Conservation (phyloP, 495 filamentous ascomycete species). For the Extremus antarcticus region DNA sequence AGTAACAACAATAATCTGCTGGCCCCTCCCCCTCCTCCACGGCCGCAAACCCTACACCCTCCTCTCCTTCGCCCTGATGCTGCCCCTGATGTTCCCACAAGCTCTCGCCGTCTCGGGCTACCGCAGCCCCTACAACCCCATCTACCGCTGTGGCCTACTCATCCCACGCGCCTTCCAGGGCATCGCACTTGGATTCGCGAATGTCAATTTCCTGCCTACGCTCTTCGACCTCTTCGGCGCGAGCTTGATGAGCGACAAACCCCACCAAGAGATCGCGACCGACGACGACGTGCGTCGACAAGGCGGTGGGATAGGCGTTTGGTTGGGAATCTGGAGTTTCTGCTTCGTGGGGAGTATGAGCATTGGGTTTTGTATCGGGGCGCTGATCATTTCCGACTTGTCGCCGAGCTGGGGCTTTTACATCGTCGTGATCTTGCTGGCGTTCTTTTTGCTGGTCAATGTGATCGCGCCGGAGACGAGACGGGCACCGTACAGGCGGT, state of each 20-base stretch:
- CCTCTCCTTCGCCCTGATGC: conserved; percentile 49
- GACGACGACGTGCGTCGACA: conserved; percentile 53
- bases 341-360: conserved; percentile 57
- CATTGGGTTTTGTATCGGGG: conserved; percentile 58
- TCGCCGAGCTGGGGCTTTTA: conserved; percentile 65
- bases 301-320: conserved; percentile 64
- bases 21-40: conserved; percentile 66
- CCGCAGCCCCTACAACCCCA: conserved; percentile 45
- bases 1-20: conserved; percentile 54
- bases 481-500: conserved; percentile 51
- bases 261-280: conserved; percentile 58
- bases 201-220: conserved; percentile 60
- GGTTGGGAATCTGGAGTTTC: conserved; percentile 70
- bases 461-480: conserved; percentile 55
- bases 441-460: conserved; percentile 51
- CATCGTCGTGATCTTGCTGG: conserved; percentile 52
- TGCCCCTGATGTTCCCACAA: conserved; percentile 66
- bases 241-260: conserved; percentile 56
- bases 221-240: conserved; percentile 65
- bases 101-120: conserved; percentile 46
- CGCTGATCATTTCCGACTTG: conserved; percentile 47
- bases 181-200: conserved; percentile 58
- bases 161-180: conserved; percentile 53
- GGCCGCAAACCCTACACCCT: conserved; percentile 66
- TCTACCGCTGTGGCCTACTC: conserved; percentile 49